Evolutionary conservation across 495 filamentous ascomycete genomes (phyloP).

Genomic region (Hypoxylon lenormandii): DNA sequence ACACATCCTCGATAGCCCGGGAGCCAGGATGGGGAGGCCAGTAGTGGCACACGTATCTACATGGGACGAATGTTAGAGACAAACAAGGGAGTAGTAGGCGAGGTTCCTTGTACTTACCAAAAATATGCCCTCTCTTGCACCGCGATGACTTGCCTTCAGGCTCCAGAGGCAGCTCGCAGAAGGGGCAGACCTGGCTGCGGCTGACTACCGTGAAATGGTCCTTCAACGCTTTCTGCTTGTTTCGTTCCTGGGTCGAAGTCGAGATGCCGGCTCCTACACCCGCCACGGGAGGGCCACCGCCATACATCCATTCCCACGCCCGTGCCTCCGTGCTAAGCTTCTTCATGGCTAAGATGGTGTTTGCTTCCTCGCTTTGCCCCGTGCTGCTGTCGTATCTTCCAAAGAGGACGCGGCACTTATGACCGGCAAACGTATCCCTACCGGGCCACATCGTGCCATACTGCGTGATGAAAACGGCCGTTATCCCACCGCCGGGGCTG

Average conservation of each 20-base stretch:
- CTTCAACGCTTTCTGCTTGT: conserved; percentile 36
- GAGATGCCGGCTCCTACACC: conserved; percentile 48
- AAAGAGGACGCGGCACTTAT: conserved; percentile 57
- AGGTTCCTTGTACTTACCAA: conserved; percentile 40
- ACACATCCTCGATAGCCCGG: conserved; percentile 58
- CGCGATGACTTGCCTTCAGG: conserved; percentile 21
- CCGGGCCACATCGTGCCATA: conserved; percentile 57
- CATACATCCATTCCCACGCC: conserved; percentile 64
- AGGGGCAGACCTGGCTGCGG: conserved; percentile 52
- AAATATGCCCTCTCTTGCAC: conserved; percentile 50
- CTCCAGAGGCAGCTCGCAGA: conserved; percentile 51
- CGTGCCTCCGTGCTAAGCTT: conserved; percentile 58
- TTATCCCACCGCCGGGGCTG: conserved; percentile 59
- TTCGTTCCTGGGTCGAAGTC: not conserved
- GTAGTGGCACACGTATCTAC: conserved; percentile 57
- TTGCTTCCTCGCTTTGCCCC: conserved; percentile 10
- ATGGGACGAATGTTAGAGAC: not conserved
- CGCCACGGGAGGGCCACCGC: conserved; percentile 56
- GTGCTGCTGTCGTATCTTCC: conserved; percentile 42
- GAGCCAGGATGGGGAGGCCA: conserved; percentile 58
- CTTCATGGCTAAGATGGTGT: conserved; percentile 12
- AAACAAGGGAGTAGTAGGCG: not conserved
- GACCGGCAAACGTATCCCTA: conserved; percentile 58
- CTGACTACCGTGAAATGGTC: conserved; percentile 48
- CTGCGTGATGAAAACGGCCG: conserved; percentile 54